phyloP scores from a whole-genome alignment of 192 early-diverging fungal genomes.

The Pilaira anomala region DNA sequence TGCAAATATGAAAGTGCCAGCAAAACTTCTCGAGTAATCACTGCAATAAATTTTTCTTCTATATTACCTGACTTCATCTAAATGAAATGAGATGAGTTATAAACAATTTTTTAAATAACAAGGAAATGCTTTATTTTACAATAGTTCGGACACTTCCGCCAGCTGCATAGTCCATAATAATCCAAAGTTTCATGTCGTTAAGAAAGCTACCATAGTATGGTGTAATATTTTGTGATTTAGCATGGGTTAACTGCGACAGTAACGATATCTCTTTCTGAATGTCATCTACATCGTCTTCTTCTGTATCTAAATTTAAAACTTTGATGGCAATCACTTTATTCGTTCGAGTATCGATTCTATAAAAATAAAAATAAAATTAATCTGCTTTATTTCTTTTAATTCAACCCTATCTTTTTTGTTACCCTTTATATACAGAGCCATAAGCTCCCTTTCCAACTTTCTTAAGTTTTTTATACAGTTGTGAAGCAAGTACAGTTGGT shows the following conservation, averaged over 20 bases:
- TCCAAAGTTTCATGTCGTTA: slow-evolving; percentile 92
- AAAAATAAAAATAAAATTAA: not conserved
- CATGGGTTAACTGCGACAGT: slow-evolving; percentile 76
- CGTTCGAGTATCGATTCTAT: slow-evolving; percentile 70
- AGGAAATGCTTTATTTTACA: slow-evolving; percentile 39
- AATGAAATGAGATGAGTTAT: not conserved
- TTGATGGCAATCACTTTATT: slow-evolving; percentile 91
- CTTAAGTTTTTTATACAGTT: slow-evolving; percentile 53
- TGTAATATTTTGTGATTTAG: slow-evolving; percentile 88
- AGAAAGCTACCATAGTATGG: slow-evolving; percentile 90
- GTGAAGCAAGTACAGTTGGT: slow-evolving; percentile 21
- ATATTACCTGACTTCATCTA: slow-evolving; percentile 78
- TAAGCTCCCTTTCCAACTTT: slow-evolving; percentile 64
- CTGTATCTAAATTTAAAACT: slow-evolving; percentile 94
- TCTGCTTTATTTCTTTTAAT: not conserved
- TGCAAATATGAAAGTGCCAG: slow-evolving; percentile 90
- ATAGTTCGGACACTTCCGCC: slow-evolving; percentile 86
- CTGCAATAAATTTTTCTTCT: slow-evolving; percentile 85
- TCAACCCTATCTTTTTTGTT: not conserved
- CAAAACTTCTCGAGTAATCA: slow-evolving; percentile 87
- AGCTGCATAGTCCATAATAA: slow-evolving; percentile 97
- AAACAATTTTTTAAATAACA: not conserved
- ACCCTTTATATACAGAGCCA: slow-evolving; percentile 74
- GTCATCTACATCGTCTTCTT: slow-evolving; percentile 93
- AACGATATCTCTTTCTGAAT: slow-evolving; percentile 92